Conservation (phyloP, 164 flowering plant species). For the Umbellularia californica region DNA sequence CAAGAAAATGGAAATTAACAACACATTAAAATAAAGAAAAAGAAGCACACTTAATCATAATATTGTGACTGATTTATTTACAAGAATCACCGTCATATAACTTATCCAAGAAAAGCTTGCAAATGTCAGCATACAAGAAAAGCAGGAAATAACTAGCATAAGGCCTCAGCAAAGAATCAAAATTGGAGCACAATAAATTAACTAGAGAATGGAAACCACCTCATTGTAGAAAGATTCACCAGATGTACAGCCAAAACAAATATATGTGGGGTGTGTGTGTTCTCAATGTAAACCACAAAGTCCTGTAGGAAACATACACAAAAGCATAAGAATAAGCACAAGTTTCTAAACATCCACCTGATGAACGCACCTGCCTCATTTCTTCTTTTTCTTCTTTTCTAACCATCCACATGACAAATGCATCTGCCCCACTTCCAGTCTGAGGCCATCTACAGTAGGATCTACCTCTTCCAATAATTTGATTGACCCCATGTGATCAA, state of each 20-base stretch:
- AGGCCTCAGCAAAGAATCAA: not conserved
- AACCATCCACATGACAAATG: not conserved
- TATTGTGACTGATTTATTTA: too few relatives aligned
- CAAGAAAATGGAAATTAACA: slow-evolving; percentile 14
- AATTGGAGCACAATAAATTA: not conserved
- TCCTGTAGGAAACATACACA: not conserved
- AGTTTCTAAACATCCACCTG: not conserved
- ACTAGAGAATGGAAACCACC: not conserved
- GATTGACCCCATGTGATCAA: too few relatives aligned
- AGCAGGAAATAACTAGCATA: not conserved
- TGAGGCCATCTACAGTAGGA: not conserved
- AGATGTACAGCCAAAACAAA: not conserved
- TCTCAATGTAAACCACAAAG: not conserved
- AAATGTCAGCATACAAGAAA: not conserved
- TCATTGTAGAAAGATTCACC: not conserved
- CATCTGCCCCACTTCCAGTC: not conserved
- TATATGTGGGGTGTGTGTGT: not conserved
- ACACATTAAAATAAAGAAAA: not conserved
- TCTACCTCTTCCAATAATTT: not conserved
- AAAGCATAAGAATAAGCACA: too few relatives aligned
- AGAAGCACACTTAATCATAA: not conserved
- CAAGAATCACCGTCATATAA: not conserved
- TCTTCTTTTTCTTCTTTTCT: not conserved
- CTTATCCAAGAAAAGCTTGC: not conserved
- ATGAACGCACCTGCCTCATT: not conserved